These are phyloP conservation scores for Lactarius hatsudake DNA, from an alignment of 768 basidiomycete species.

Conservation along the genomic window DNA sequence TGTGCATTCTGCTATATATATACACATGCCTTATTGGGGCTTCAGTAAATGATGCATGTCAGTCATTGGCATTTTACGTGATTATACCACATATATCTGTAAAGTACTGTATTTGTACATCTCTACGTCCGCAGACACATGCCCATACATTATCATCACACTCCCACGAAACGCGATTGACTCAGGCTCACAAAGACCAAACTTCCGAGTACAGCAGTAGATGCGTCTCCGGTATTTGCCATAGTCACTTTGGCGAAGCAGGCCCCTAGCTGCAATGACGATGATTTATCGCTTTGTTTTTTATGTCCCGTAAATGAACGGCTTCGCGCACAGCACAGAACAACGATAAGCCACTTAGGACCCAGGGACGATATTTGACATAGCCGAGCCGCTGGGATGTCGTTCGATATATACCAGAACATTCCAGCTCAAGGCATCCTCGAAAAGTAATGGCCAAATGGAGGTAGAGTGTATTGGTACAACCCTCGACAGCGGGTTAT, in stretches of 20 bases:
- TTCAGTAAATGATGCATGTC: background rate
- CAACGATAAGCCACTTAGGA: background rate
- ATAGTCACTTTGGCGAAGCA: background rate
- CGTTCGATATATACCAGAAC: slow-evolving; percentile 3
- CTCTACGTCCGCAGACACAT: slow-evolving; percentile 7
- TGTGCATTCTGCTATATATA: background rate
- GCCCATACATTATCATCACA: slow-evolving; percentile 8
- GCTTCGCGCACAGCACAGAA: background rate
- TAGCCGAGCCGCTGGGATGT: slow-evolving; percentile 9
- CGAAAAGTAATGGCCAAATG: background rate
- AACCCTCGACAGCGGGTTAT: background rate
- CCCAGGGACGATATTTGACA: background rate
- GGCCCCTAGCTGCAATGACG: background rate
- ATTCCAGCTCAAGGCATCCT: background rate
- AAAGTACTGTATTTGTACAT: slow-evolving; percentile 21
- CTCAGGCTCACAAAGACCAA: background rate
- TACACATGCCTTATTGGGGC: background rate
- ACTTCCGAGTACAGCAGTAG: background rate
- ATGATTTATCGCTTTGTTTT: background rate
- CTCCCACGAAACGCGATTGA: background rate
- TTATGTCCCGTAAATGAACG: background rate
- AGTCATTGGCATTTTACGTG: slow-evolving; percentile 11
- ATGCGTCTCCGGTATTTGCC: too few relatives aligned
- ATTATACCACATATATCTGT: slow-evolving; percentile 24
- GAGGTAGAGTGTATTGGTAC: background rate